phyloP scores from a whole-genome alignment of 495 filamentous ascomycete genomes.

The Neurospora intermedia region DNA sequence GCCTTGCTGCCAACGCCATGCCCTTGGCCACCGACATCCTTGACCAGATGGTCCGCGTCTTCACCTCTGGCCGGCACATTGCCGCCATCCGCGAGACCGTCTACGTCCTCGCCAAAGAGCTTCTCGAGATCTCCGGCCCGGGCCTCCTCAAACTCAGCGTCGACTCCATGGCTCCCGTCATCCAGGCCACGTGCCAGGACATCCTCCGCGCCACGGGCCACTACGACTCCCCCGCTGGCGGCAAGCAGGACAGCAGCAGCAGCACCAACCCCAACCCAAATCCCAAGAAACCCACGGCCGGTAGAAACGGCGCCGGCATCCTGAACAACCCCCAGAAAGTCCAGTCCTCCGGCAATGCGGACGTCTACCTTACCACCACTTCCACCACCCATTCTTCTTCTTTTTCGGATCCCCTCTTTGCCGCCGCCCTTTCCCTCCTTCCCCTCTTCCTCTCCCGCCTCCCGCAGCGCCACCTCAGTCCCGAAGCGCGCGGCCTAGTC shows the following conservation, averaged over 20 bases:
- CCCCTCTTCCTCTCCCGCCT: conserved; percentile 47
- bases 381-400: conserved; percentile 31
- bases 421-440: conserved; percentile 51
- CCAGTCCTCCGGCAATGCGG: conserved; percentile 28
- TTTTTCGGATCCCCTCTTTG: conserved; percentile 22
- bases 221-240: conserved; percentile 11
- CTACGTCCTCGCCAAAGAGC: conserved; percentile 44
- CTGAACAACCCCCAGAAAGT: conserved; percentile 13
- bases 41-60: conserved; percentile 59
- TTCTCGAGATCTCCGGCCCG: conserved; percentile 52
- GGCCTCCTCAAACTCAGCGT: conserved; percentile 52
- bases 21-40: conserved; percentile 48
- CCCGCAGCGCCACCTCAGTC: conserved; percentile 48
- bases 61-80: conserved; percentile 48
- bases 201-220: conserved; percentile 38
- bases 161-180: conserved; percentile 42
- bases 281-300: conserved; percentile 6
- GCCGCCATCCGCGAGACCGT: conserved; percentile 46
- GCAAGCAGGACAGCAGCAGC: not conserved
- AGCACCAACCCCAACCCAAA: not conserved
- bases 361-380: conserved; percentile 27
- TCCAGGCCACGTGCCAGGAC: conserved; percentile 55
- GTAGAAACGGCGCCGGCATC: conserved; percentile 5
- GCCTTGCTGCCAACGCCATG: conserved; percentile 42
- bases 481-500: conserved; percentile 55